phyloP scores from a whole-genome alignment of 345 rosid genomes.

The Bretschneidera sinensis region DNA sequence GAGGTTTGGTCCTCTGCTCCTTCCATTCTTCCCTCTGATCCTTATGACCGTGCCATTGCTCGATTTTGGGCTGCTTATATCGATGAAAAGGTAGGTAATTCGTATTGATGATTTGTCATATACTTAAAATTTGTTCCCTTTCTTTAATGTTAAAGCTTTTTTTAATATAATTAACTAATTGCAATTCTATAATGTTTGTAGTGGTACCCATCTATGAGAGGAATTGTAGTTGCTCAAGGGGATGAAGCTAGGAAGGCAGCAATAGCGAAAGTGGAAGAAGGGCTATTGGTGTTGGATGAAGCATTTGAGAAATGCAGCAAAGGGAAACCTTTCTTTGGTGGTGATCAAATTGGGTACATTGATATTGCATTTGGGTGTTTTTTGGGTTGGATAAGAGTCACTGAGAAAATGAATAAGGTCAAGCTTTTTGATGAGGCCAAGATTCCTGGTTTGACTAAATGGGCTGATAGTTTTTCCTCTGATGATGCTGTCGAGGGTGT shows the following conservation, averaged over 20 bases:
- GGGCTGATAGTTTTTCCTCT: constrained; percentile 59
- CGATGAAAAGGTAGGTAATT: constrained; percentile 51
- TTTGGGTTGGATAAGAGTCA: constrained; percentile 59
- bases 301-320: constrained; percentile 49
- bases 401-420: constrained; percentile 26
- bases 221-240: constrained; percentile 20
- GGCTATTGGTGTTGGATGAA: constrained; percentile 40
- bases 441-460: constrained; percentile 49
- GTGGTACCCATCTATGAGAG: constrained; percentile 45
- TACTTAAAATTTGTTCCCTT: background rate
- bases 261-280: constrained; percentile 33
- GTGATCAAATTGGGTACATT: constrained; percentile 53
- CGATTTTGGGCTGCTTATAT: constrained; percentile 75
- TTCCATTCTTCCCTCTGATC: constrained; percentile 58
- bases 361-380: constrained; percentile 63
- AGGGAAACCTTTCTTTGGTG: constrained; percentile 74
- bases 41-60: constrained; percentile 59
- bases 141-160: background rate
- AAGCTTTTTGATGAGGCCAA: constrained; percentile 44
- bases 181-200: constrained; percentile 7
- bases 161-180: background rate
- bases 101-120: background rate
- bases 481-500: constrained; percentile 57
- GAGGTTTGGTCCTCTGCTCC: constrained; percentile 56
- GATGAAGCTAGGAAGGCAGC: constrained; percentile 42